Evolutionary conservation across 768 basidiomycete genomes (phyloP).

Genomic region (Lactifluus volemus): DNA sequence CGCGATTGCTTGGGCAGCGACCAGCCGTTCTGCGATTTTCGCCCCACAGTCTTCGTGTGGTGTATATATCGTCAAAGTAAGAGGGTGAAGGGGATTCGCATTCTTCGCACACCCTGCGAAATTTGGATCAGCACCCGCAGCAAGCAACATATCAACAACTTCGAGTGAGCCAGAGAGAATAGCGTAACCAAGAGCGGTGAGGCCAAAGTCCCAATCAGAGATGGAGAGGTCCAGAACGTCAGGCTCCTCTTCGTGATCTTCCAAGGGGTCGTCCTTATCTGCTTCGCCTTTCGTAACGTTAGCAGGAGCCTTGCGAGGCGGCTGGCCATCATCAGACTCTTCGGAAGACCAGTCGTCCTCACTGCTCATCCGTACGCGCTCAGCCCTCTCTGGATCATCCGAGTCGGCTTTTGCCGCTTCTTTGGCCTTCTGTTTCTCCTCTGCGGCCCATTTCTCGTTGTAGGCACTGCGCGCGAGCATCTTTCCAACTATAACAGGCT

Average conservation of each 20-base stretch:
- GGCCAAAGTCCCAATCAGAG: slow-evolving; percentile 50
- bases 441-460: slow-evolving; percentile 24
- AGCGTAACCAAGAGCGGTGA: slow-evolving; percentile 44
- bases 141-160: slow-evolving; percentile 39
- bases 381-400: background rate
- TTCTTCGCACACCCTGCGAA: slow-evolving; percentile 27
- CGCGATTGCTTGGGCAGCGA: slow-evolving; percentile 25
- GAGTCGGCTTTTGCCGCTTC: background rate
- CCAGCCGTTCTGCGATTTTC: slow-evolving; percentile 24
- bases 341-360: slow-evolving; percentile 20
- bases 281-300: slow-evolving; percentile 23
- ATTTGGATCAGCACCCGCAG: slow-evolving; percentile 39
- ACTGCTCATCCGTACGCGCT: slow-evolving; percentile 18
- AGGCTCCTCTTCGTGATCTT: slow-evolving; percentile 40
- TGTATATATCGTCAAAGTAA: slow-evolving; percentile 24
- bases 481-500: slow-evolving; percentile 36
- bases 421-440: slow-evolving; percentile 20
- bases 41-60: slow-evolving; percentile 20
- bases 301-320: slow-evolving; percentile 21
- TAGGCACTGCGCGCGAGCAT: slow-evolving; percentile 40
- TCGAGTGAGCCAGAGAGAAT: slow-evolving; percentile 38
- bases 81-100: slow-evolving; percentile 22
- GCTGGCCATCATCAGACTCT: slow-evolving; percentile 3
- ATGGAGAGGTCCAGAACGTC: slow-evolving; percentile 49
- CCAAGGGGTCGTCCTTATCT: slow-evolving; percentile 32